Evolutionary conservation across 1,284 basidiomycete species (phyloP).

Genomic region (Singerocomus inundabilis): DNA sequence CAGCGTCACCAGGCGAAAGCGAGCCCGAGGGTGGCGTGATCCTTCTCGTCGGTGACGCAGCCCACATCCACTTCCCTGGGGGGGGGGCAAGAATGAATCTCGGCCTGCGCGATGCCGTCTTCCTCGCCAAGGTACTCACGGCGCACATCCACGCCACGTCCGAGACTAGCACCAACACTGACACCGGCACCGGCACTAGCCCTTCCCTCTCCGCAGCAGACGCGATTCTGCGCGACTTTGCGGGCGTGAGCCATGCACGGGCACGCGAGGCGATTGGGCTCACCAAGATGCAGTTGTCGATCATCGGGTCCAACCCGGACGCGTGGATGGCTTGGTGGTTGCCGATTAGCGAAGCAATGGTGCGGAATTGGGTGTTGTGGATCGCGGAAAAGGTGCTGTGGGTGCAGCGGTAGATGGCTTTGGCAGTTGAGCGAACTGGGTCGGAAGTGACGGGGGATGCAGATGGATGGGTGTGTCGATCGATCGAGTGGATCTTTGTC

Average conservation of each 20-base stretch:
- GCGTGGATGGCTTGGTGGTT: constrained; percentile 18
- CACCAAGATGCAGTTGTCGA: constrained; percentile 17
- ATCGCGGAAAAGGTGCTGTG: constrained; percentile 8
- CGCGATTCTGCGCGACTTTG: constrained; percentile 19
- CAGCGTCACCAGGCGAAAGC: constrained; percentile 10
- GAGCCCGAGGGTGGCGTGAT: too few relatives aligned
- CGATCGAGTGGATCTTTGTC: too few relatives aligned
- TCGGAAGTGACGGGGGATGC: constrained; percentile 12
- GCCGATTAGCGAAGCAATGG: constrained; percentile 16
- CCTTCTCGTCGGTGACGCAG: constrained; percentile 43
- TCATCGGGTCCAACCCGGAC: too few relatives aligned
- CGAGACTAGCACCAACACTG: constrained; percentile 5
- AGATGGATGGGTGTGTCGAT: too few relatives aligned
- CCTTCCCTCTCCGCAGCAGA: constrained; percentile 14
- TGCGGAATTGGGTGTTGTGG: constrained; percentile 22
- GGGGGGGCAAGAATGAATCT: constrained; percentile 52
- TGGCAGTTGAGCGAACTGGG: constrained; percentile 23
- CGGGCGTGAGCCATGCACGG: constrained; percentile 10
- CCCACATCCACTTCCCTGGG: constrained; percentile 44
- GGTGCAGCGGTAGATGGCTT: constrained; percentile 18
- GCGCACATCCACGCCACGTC: constrained; percentile 19
- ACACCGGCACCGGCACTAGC: too few relatives aligned
- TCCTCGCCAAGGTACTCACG: constrained; percentile 29
- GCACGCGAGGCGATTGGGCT: constrained; percentile 25
- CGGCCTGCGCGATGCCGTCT: constrained; percentile 42